phyloP scores from a whole-genome alignment of 768 basidiomycete genomes.

The Lactarius evosmus region DNA sequence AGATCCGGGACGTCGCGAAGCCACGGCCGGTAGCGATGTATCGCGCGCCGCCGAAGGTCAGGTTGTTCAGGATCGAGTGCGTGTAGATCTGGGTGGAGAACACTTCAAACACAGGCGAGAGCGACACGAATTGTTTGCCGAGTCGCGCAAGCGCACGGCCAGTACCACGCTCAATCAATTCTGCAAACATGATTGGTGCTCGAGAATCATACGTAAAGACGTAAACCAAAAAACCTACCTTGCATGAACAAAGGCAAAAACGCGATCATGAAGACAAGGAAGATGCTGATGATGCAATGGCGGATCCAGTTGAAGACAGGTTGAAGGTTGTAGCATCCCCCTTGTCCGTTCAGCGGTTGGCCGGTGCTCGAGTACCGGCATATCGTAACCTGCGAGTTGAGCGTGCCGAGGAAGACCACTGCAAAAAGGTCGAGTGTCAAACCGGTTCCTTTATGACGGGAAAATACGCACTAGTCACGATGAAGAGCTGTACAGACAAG shows the following conservation, averaged over 20 bases:
- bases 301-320: slow-evolving; percentile 96
- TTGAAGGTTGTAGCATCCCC: slow-evolving; percentile 90
- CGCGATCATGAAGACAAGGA: slow-evolving; percentile 97
- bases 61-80: slow-evolving; percentile 93
- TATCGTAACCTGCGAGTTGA: slow-evolving; percentile 75
- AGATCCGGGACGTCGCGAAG: slow-evolving; percentile 93
- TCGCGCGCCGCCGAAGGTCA: slow-evolving; percentile 96
- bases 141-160: slow-evolving; percentile 88
- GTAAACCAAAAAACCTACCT: slow-evolving; percentile 47
- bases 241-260: slow-evolving; percentile 94
- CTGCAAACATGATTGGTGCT: slow-evolving; percentile 41
- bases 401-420: slow-evolving; percentile 95
- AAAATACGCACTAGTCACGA: slow-evolving; percentile 71
- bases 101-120: slow-evolving; percentile 95
- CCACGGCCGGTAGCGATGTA: slow-evolving; percentile 99
- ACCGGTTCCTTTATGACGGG: background rate
- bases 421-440: slow-evolving; percentile 25
- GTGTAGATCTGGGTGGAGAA: slow-evolving; percentile 98
- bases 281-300: slow-evolving; percentile 95
- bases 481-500: slow-evolving; percentile 92
- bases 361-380: slow-evolving; percentile 77
- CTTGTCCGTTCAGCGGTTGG: slow-evolving; percentile 70
- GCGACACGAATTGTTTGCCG: slow-evolving; percentile 88
- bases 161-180: slow-evolving; percentile 94
- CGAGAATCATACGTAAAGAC: background rate